These are phyloP conservation scores for Kwoniella sp. DNA, from an alignment of 768 basidiomycete genomes.

Conservation along the genomic window DNA sequence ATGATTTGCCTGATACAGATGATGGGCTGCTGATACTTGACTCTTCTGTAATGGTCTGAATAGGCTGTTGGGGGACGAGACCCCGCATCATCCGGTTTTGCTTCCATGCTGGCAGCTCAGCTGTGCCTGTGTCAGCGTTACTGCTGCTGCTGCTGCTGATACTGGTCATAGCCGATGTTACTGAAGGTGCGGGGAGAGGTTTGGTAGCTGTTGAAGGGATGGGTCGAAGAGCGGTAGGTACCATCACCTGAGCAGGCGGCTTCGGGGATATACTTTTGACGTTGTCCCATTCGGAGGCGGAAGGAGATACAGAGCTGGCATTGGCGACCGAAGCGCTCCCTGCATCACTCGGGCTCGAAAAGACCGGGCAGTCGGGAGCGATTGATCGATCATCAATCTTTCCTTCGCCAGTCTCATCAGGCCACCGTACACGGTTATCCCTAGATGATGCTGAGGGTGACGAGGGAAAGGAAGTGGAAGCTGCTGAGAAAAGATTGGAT, in stretches of 20 bases:
- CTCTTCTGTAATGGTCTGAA: constrained; percentile 18
- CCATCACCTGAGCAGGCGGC: constrained; percentile 5
- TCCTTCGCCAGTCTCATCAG: constrained; percentile 44
- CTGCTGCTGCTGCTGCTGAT: background rate
- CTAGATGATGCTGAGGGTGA: constrained; percentile 7
- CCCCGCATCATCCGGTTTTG: constrained; percentile 27
- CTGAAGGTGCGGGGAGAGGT: background rate
- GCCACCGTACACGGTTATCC: constrained; percentile 34
- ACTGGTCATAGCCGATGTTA: background rate
- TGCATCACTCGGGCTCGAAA: constrained; percentile 19
- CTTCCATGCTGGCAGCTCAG: constrained; percentile 36
- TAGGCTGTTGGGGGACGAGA: background rate
- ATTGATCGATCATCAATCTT: constrained; percentile 33
- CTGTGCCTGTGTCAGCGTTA: background rate
- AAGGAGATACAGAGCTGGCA: constrained; percentile 12
- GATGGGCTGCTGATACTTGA: background rate
- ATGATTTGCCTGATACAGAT: constrained; percentile 6
- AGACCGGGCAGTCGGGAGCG: constrained; percentile 22
- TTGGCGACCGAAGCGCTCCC: constrained; percentile 17
- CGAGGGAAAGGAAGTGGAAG: constrained; percentile 9
- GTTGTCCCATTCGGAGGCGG: constrained; percentile 19
- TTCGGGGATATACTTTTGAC: constrained; percentile 7
- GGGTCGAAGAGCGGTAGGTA: constrained; percentile 13
- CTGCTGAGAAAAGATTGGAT: constrained; percentile 13
- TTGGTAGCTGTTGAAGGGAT: background rate